Evolutionary conservation across 1,284 basidiomycete species (phyloP).

Genomic region (Microbotryomycetes sp.): DNA sequence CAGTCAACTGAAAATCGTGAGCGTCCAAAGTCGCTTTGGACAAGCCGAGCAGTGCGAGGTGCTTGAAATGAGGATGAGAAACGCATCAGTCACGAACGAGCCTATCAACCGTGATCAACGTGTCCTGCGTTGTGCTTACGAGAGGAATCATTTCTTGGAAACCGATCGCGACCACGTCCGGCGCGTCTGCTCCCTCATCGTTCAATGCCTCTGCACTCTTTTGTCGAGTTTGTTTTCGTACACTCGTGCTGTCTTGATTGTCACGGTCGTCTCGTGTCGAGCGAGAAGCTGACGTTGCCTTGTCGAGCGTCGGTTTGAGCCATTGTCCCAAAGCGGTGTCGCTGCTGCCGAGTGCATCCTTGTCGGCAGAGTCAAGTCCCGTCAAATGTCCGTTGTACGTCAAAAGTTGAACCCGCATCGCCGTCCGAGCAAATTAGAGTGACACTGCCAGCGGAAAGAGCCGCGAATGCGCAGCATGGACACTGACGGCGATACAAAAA

Average conservation of each 20-base stretch:
- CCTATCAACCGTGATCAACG: slow-evolving; percentile 7
- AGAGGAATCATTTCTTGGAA: slow-evolving; percentile 83
- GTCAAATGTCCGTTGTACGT: slow-evolving; percentile 40
- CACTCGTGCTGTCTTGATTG: not conserved
- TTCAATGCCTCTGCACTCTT: no score
- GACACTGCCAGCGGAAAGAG: no score
- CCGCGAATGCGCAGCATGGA: no score
- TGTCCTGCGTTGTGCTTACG: slow-evolving; percentile 49
- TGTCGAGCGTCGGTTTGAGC: not conserved
- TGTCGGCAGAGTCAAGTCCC: slow-evolving; percentile 9
- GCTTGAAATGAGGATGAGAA: slow-evolving; percentile 44
- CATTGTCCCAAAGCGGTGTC: slow-evolving; percentile 16
- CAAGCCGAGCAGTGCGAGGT: slow-evolving; percentile 39
- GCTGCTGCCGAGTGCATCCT: slow-evolving; percentile 34
- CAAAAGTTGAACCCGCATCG: slow-evolving; percentile 39
- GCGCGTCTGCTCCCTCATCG: slow-evolving; percentile 36
- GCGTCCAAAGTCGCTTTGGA: slow-evolving; percentile 26
- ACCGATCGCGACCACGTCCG: slow-evolving; percentile 78
- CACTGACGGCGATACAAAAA: no score
- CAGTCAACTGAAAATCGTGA: slow-evolving; percentile 19
- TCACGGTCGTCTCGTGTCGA: not conserved
- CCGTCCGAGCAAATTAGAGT: no score
- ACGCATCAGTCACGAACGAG: slow-evolving; percentile 52
- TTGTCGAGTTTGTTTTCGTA: no score
- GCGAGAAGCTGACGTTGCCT: not conserved